Base-by-base conservation (phyloP, 2,329 filamentous ascomycete genomes). In the Talaromyces pinophilus region DNA sequence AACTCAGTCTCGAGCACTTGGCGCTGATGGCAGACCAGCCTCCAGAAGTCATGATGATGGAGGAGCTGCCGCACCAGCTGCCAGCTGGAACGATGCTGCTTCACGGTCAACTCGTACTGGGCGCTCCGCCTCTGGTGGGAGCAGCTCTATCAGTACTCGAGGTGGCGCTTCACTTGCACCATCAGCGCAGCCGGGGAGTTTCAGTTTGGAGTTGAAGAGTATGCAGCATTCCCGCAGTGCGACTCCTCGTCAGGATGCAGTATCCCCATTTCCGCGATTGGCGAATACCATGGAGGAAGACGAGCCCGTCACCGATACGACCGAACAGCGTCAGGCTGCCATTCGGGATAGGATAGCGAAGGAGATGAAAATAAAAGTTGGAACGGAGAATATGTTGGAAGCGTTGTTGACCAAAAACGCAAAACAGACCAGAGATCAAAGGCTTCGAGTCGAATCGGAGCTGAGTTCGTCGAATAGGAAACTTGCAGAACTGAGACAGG, bases 301-400 rank as follows among this genome's bases (percentile, higher is more conserved):
- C 63, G 86, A 87, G 67, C 79, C 73, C 5, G 33, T 25, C 71
- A 82, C 71, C 69, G 85, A 84, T 10, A 85, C 88, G 7, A 85
- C 88, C 15, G 92, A 96, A 76, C 88, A 92, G 78, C 86, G 88
- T 48, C 88, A 97, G 72, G 86, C 88, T 25, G 84, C 87, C 62
- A 85, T 97, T 69, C 89, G 90, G 73, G 93, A 97, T 72, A 87
- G 90, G 74, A 90, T 99, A 70, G 94, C 93, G 71, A 94, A 96
- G 74, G 96, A 99, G 81, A 89, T 93, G 81, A 98, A 98, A 83
- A 98, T 99, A 76, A 97, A 96, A 79, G 91, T 94, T 73, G 95
- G 95, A 22, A 97, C 94, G 66, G 95, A 99, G 82, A 99, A 99
- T 77, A 89, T 99, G 87, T 84, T 99, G 46, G 95, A 99, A 81